Percentiles rank a stretch among this genome's conserved stretches.
Evolutionary conservation across 805 yeast genomes (phyloP).

Genomic region (Nakazawaea wyomingensis): DNA sequence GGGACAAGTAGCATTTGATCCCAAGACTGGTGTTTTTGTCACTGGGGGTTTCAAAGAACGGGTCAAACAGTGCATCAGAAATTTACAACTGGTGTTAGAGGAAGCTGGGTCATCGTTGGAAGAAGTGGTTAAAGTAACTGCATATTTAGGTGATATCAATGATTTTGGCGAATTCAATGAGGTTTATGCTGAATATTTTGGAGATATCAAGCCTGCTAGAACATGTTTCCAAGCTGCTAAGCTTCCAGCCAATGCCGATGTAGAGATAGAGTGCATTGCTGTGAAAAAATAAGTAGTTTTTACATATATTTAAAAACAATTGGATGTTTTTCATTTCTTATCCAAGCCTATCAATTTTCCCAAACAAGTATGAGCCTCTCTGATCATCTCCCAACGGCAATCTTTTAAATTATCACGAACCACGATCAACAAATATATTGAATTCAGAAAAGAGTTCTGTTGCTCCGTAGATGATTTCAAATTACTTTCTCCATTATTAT

Average conservation of each 20-base stretch:
- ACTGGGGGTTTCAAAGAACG: constrained; percentile 7
- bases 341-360: constrained; percentile 14
- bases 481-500: constrained; percentile 16
- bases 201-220: constrained; percentile 43
- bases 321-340: too few species aligned
- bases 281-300: constrained; percentile 22
- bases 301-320: too few species aligned
- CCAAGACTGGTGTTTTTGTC: constrained; percentile 8
- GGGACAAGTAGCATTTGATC: constrained; percentile 11
- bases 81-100: constrained; percentile 37
- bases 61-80: constrained; percentile 37
- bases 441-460: constrained; percentile 9
- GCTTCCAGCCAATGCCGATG: constrained; percentile 41
- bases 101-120: constrained; percentile 41
- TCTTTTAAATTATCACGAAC: constrained; percentile 17
- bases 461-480: too few species aligned
- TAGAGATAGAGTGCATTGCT: constrained; percentile 43
- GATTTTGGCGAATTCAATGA: constrained; percentile 39
- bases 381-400: constrained; percentile 23
- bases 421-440: constrained; percentile 15
- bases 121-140: constrained; percentile 39
- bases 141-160: constrained; percentile 42
- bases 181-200: constrained; percentile 39
- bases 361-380: constrained; percentile 18
- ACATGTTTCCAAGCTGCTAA: constrained; percentile 44